Conservation (phyloP, 352 stramenopile species). For the Aphanomyces euteiches region DNA sequence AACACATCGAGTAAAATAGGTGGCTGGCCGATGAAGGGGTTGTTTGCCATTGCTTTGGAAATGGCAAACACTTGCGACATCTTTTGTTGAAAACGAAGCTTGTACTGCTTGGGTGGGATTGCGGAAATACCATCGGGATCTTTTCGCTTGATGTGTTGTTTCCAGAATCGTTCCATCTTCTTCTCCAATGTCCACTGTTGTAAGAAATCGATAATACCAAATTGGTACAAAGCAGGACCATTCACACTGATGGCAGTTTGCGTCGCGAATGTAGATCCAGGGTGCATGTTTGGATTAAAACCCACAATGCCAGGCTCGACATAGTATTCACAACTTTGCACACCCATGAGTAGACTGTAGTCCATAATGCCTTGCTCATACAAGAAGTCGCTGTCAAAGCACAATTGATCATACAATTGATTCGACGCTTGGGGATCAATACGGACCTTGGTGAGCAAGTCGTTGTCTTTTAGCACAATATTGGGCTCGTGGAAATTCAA, state of each 20-base stretch:
- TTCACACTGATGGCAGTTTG: conserved; percentile 82
- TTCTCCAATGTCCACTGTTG: conserved; percentile 90
- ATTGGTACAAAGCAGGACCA: conserved; percentile 85
- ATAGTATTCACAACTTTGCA: conserved; percentile 86
- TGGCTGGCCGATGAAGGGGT: conserved; percentile 24
- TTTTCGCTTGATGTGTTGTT: conserved; percentile 83
- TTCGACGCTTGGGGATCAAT: conserved; percentile 72
- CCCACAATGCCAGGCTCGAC: conserved; percentile 47
- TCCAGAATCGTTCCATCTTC: conserved; percentile 89
- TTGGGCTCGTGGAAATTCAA: conserved; percentile 87
- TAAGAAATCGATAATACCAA: conserved; percentile 90
- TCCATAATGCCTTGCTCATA: conserved; percentile 90
- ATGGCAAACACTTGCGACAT: conserved; percentile 87
- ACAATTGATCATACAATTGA: conserved; percentile 84
- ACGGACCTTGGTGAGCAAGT: conserved; percentile 85
- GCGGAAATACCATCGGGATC: conserved; percentile 83
- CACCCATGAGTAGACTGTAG: conserved; percentile 88
- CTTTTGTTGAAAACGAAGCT: conserved; percentile 88
- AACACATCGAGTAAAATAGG: conserved; percentile 29
- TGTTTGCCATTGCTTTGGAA: conserved; percentile 24
- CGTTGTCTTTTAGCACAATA: conserved; percentile 87
- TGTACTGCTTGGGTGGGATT: conserved; percentile 85
- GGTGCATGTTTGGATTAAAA: conserved; percentile 22
- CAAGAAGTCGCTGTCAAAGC: conserved; percentile 86
- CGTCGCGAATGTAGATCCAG: conserved; percentile 60